These are phyloP conservation scores for Aspergillus sparsus DNA, from an alignment of 495 filamentous ascomycete genomes.

Conservation along the genomic window DNA sequence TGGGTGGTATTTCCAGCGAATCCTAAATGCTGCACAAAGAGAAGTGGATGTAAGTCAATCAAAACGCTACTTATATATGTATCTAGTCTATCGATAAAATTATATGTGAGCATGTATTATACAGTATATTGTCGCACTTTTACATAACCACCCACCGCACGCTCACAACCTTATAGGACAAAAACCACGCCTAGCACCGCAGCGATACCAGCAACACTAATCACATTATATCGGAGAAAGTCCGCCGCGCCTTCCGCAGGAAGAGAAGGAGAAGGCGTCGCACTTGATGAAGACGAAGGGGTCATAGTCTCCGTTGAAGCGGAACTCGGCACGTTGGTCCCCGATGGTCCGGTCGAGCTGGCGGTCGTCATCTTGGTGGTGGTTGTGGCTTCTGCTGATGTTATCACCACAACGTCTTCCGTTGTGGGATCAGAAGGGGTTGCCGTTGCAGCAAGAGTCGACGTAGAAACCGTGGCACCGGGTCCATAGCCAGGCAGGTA, in stretches of 20 bases:
- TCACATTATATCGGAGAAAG: not conserved
- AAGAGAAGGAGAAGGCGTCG: not conserved
- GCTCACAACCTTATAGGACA: not conserved
- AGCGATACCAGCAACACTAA: not conserved
- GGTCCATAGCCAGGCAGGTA: slow-evolving; percentile 47
- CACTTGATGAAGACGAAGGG: not conserved
- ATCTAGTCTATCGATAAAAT: too few relatives aligned
- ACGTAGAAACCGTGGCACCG: slow-evolving; percentile 22
- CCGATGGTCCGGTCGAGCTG: not conserved
- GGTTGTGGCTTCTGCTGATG: not conserved
- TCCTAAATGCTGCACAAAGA: too few relatives aligned
- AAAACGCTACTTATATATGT: too few relatives aligned
- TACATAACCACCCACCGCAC: too few relatives aligned
- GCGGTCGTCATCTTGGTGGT: not conserved
- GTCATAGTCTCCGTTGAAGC: not conserved
- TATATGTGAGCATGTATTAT: too few relatives aligned
- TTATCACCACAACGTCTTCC: not conserved
- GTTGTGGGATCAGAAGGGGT: not conserved
- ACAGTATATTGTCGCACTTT: too few relatives aligned
- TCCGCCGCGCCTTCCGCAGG: not conserved
- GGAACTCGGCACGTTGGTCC: not conserved
- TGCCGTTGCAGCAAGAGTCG: slow-evolving; percentile 17
- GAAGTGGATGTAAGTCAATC: too few relatives aligned
- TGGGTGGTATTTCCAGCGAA: too few relatives aligned
- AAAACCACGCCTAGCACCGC: not conserved